These are phyloP conservation scores for Rubus parviflorus DNA, from an alignment of 306 rosid species.

Conservation along the genomic window DNA sequence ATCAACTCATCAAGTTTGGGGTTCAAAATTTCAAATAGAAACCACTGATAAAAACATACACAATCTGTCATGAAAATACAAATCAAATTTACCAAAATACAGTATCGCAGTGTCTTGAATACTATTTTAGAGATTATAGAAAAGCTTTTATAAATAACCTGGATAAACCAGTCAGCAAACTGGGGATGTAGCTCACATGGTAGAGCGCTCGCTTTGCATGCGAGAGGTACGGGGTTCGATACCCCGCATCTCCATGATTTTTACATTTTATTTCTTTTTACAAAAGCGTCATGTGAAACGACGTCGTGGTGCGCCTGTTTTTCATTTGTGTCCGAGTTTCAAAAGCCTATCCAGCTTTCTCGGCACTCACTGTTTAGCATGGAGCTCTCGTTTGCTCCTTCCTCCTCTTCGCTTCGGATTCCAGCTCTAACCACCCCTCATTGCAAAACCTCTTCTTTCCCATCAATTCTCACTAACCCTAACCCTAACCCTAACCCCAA, in stretches of 20 bases:
- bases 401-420: slow-evolving; percentile 35
- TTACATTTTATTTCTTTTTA: too few relatives aligned
- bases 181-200: slow-evolving; percentile 33
- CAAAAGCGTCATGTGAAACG: not conserved
- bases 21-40: too few relatives aligned
- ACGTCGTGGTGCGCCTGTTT: not conserved
- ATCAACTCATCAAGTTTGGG: too few relatives aligned
- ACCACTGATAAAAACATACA: too few relatives aligned
- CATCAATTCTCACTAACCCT: not conserved
- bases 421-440: slow-evolving; percentile 14
- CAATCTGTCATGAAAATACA: too few relatives aligned
- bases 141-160: too few relatives aligned
- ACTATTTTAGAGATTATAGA: too few relatives aligned
- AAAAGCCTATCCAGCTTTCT: not conserved
- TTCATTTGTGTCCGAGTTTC: not conserved
- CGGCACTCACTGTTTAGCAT: slow-evolving; percentile 14
- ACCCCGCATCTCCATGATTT: slow-evolving; percentile 15
- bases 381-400: slow-evolving; percentile 59
- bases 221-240: slow-evolving; percentile 30
- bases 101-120: too few relatives aligned
- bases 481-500: not conserved
- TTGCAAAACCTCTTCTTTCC: slow-evolving; percentile 15
- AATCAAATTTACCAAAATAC: too few relatives aligned
- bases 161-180: too few relatives aligned
- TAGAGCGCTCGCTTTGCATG: slow-evolving; percentile 26